Evolutionary conservation across 768 basidiomycete genomes (phyloP), one percentile per base, ranked within the genome.

Genomic region (Punctularia strigosozonata): DNA sequence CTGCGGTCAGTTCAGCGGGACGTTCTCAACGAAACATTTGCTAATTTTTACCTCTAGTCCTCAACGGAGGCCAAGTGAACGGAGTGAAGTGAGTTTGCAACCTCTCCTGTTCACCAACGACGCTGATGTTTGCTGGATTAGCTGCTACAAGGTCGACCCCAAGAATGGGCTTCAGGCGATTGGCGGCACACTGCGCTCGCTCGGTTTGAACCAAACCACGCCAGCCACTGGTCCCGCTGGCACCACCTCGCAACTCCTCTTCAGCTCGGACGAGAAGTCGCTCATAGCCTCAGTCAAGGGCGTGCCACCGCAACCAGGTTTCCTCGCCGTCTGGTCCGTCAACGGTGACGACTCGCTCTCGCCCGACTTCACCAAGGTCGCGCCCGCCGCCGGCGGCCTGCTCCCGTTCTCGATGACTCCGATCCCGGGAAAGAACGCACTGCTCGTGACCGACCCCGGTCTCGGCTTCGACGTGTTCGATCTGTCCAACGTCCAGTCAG

Each of bases 211-310:
- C 49, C 71, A 72, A 50, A 70, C 71, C 6, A 69, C 69, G 31
- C 69, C 68, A 30, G 62, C 71, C 0, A 67, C 53, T 14, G 71
- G 71, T 6, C 71, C 71, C 13, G 57, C 65, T 1, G 65, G 65
- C 31, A 60, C 58, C 15, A 55, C 60, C 36, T 64, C 61, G 49
- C 65, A 73, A 41, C 46, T 73, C 42, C 45, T 70, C 26, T 73
- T 73, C 58, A 58, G 52, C 17, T 64, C 66, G 46, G 67, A 71
- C 41, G 59, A 57, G 37, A 59, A 46, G 20, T 54, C 65, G 42
- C 58, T 73, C 25, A 50, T 72, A 31, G 70, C 63, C 10, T 63
- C 70, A 15, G 62, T 71, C 48, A 71, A 73, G 48, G 71, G 69
- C 18, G 45, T 59, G 14, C 68, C 69, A 12, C 63, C 68, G 3